phyloP scores from a whole-genome alignment of 2,329 filamentous ascomycete genomes.

The Colletotrichum salicis region DNA sequence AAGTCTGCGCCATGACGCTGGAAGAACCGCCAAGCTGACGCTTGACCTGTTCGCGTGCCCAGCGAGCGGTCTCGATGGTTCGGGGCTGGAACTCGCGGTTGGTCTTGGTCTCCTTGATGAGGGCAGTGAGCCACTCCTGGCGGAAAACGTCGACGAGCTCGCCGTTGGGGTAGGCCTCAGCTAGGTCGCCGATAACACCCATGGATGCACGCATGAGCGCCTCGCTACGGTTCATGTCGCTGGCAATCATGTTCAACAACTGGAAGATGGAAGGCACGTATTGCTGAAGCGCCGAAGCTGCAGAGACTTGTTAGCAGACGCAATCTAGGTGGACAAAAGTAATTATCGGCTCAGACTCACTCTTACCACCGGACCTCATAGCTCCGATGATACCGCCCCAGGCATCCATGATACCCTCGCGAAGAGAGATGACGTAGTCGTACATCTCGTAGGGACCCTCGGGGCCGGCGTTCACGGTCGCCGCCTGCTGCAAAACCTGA shows the following conservation, averaged over 20 bases:
- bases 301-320: conserved; percentile 41
- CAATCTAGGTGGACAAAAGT: conserved; percentile 29
- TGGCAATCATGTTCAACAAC: conserved; percentile 81
- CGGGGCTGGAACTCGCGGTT: conserved; percentile 88
- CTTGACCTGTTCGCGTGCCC: conserved; percentile 98
- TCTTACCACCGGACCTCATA: conserved; percentile 85
- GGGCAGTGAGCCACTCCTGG: conserved; percentile 85
- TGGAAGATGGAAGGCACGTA: conserved; percentile 89
- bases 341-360: conserved; percentile 54
- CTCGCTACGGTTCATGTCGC: conserved; percentile 90
- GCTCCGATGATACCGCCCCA: conserved; percentile 97
- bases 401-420: conserved; percentile 98
- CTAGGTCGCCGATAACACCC: conserved; percentile 96
- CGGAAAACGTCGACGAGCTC: conserved; percentile 88
- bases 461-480: conserved; percentile 79
- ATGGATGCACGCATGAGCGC: conserved; percentile 92
- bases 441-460: conserved; percentile 95
- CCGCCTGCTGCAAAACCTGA: conserved; percentile 92
- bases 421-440: conserved; percentile 93
- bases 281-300: conserved; percentile 77
- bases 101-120: conserved; percentile 91
- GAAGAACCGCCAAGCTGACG: conserved; percentile 74
- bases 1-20: conserved; percentile 64
- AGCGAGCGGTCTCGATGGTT: conserved; percentile 93
- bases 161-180: conserved; percentile 91